phyloP scores from a whole-genome alignment of 352 stramenopile species.

The Phytophthora boehmeriae region DNA sequence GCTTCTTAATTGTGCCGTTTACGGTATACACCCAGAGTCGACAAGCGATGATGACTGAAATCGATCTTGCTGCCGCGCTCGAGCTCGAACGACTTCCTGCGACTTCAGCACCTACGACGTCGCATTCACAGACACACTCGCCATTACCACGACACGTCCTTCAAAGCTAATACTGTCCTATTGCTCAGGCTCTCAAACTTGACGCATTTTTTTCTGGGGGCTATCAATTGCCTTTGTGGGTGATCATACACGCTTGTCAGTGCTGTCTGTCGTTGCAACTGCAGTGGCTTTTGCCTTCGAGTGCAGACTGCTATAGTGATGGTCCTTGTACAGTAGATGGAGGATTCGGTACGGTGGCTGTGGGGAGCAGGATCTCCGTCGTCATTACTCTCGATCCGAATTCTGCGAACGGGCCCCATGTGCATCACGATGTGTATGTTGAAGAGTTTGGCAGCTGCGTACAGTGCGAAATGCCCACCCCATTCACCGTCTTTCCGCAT shows the following conservation, averaged over 20 bases:
- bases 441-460: constrained; percentile 58
- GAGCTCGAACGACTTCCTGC: constrained; percentile 9
- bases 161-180: background rate
- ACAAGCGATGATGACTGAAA: too few species aligned
- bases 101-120: constrained; percentile 6
- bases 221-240: constrained; percentile 5
- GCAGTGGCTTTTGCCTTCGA: constrained; percentile 12
- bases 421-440: constrained; percentile 69
- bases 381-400: constrained; percentile 48
- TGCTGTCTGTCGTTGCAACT: background rate
- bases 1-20: too few species aligned
- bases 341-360: constrained; percentile 38
- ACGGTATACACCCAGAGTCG: too few species aligned
- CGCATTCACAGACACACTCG: constrained; percentile 9
- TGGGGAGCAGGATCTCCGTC: constrained; percentile 8
- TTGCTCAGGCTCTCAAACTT: constrained; percentile 13
- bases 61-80: constrained; percentile 39
- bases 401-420: constrained; percentile 45
- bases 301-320: constrained; percentile 64
- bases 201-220: constrained; percentile 18
- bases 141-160: background rate
- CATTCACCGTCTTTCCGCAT: constrained; percentile 58
- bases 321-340: constrained; percentile 52
- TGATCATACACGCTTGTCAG: constrained; percentile 26
- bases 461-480: constrained; percentile 67